Evolutionary conservation across 306 rosid genomes (phyloP).

Genomic region (Lathyrus aphaca): DNA sequence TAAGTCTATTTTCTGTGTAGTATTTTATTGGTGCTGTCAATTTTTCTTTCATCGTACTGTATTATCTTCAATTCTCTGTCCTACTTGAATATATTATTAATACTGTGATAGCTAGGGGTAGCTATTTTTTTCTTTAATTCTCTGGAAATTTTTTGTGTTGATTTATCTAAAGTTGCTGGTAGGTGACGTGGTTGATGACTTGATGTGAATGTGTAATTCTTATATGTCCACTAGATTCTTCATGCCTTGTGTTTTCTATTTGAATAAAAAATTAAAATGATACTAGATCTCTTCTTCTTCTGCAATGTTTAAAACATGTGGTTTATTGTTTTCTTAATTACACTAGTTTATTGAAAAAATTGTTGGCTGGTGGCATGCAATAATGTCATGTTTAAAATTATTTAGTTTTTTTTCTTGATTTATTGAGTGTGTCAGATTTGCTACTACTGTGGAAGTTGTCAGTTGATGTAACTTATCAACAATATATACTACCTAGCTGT

Average conservation of each 20-base stretch:
- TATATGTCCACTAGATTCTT: neutral
- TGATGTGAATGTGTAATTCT: neutral
- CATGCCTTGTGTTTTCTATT: neutral
- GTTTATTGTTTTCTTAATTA: neutral
- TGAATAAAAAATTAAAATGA: neutral
- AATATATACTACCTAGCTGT: neutral
- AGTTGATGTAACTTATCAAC: slow-evolving; percentile 1
- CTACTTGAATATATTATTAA: neutral
- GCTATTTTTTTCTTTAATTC: neutral
- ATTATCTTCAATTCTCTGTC: neutral
- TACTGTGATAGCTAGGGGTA: neutral
- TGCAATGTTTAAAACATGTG: neutral
- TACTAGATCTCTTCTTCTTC: neutral
- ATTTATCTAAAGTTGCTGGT: neutral
- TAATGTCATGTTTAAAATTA: too few relatives aligned
- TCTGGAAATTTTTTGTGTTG: neutral
- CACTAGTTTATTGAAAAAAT: neutral
- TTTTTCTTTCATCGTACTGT: neutral
- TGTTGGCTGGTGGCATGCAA: neutral
- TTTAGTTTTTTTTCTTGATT: neutral
- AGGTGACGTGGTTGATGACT: neutral
- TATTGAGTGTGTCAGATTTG: neutral
- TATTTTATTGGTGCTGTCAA: neutral
- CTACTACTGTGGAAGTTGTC: neutral
- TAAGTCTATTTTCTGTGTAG: neutral